Conservation (phyloP, 2,329 filamentous ascomycete species). For the Graphiopsis chlorocephala region DNA sequence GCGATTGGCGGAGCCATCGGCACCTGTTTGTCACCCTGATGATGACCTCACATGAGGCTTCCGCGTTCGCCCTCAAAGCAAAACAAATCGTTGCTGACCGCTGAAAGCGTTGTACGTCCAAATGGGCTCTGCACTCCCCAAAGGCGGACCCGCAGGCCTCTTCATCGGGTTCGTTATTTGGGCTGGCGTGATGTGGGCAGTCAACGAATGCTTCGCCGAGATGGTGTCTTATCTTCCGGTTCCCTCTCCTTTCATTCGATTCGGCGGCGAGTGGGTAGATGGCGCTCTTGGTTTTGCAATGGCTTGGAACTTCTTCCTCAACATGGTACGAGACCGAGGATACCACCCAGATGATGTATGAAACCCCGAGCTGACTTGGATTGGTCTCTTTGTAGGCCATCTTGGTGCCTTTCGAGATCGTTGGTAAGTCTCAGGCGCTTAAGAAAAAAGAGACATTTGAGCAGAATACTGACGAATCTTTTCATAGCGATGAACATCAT, state of each 20-base stretch:
- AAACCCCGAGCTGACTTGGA: background rate
- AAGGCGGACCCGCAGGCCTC: conserved; percentile 43
- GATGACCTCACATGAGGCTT: background rate
- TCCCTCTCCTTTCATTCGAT: conserved; percentile 72
- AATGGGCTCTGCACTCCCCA: conserved; percentile 20
- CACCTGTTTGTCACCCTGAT: conserved; percentile 13
- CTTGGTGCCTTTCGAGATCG: conserved; percentile 11
- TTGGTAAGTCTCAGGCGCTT: background rate
- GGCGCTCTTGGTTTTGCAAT: conserved; percentile 63
- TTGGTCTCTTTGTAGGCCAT: background rate
- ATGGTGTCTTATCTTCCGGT: conserved; percentile 75
- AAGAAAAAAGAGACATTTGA: too few species aligned
- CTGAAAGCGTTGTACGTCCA: conserved; percentile 9
- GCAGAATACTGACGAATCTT: too few species aligned
- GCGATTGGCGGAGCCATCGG: conserved; percentile 20
- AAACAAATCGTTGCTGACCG: background rate
- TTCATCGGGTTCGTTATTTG: conserved; percentile 39
- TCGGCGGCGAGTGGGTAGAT: conserved; percentile 71
- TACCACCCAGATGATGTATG: background rate
- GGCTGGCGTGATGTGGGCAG: conserved; percentile 17
- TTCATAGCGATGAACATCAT: conserved; percentile 12
- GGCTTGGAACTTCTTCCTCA: conserved; percentile 34
- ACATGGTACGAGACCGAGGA: background rate
- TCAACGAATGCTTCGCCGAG: conserved; percentile 42
- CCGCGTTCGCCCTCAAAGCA: too few species aligned